Base-by-base conservation (phyloP, 257 asterid species). In the Nicotiana tabacum region DNA sequence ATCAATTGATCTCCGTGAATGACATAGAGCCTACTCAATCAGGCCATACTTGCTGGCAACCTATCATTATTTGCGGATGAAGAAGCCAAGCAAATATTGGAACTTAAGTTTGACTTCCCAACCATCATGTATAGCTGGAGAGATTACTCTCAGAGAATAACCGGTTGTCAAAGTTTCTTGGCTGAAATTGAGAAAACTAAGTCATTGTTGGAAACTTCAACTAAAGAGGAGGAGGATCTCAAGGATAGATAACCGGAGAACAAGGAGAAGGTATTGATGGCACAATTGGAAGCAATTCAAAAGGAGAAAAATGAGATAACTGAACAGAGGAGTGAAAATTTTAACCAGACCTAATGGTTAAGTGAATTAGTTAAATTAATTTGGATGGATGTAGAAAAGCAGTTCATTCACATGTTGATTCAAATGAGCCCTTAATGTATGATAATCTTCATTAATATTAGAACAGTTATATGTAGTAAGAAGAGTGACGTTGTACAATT, bases 111-210 rank as follows among this genome's bases (percentile, higher is more conserved):
- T 64, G 18, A 11, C 4, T 65, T 81, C 3, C 77, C 83, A 1
- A 29, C 24, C 29, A 9, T 2, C 27, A 66, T 6, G 0, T 27
- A 46, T 18, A 39, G 30, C 8, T 81, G 64, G 77, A 64, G 77
- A 64, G 83, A 81, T 33, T 64, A 4, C 1, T 16, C 29, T 65
- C 39, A 17, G 55, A 72, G 6, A 8, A 81, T 21, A 3, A 35
- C 5, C 2, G 39, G 9, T 17, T 37, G 77, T 61, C 76, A 46
- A 6, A 3, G 39, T 81, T 30, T 65, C 51, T 81, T 46, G 65
- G 33, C 83, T 17, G 57, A 37, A 39, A 51, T 81, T 30, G 83
- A 81, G 78, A 48, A 66, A 24, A 81, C 78, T 7, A 18, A 46
- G 43, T 27, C 53, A 32, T 57, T 69, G 32, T 51, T 82, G 37